Base-by-base conservation (phyloP, 257 asterid species). In the Haberlea rhodopensis region DNA sequence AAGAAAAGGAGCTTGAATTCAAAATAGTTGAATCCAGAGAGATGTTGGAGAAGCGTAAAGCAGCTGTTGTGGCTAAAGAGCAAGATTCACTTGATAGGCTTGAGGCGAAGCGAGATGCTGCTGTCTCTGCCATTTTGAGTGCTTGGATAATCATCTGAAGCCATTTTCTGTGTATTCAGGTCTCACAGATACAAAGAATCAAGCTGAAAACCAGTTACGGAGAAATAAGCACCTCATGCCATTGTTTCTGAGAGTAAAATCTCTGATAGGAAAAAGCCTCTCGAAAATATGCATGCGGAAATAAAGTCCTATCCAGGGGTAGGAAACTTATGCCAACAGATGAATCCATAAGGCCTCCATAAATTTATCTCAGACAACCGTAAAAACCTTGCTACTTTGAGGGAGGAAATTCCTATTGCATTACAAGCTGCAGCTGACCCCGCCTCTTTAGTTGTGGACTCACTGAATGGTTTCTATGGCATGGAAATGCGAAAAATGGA, bases 21-120 rank as follows among this genome's bases (percentile, higher is more conserved):
- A n/a, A n/a, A n/a, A n/a, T n/a, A n/a, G n/a, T n/a, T n/a, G n/a
- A n/a, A n/a, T n/a, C n/a, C n/a, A n/a, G n/a, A n/a, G n/a, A n/a
- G n/a, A n/a, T n/a, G n/a, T n/a, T n/a, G n/a, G 90, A 79, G 80
- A 89, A 80, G 75, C 89, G 94, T 65, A 81, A 87, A 72, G 89
- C 89, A 19, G 85, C 91, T 76, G 86, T 89, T 29, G 56, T 75
- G 64, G 89, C 87, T 57, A 85, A 81, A 80, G 99, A 92, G 87
- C 91, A 84, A 67, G 76, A 81, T 59, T 89, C 97, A 3, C 85
- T 92, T 48, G 86, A 78, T 67, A 87, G 79, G 79, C 97, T 92
- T 28, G 97, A 92, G 78, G 89, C 77, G 87, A 92, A 92, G 77
- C 87, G 99, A 72, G 97, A 92, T 73, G 87, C 91, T 73, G 99